phyloP scores from a whole-genome alignment of 1,139 yeast genomes.

The Diutina rugosa region DNA sequence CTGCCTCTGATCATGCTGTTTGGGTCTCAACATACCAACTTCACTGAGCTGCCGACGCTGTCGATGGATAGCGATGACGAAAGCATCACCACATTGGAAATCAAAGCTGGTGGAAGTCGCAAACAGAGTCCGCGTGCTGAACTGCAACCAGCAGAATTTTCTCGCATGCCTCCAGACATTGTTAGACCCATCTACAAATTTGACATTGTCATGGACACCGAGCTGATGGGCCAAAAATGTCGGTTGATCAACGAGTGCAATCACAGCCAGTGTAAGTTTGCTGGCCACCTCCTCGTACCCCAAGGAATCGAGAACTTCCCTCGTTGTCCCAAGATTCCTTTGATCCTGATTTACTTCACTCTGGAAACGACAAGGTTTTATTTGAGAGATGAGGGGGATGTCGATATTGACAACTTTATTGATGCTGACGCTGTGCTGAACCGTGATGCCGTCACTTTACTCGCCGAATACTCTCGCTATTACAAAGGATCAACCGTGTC shows the following conservation, averaged over 20 bases:
- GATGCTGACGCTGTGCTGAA: slow-evolving; percentile 8
- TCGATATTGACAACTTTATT: slow-evolving; percentile 4
- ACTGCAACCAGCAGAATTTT: slow-evolving; percentile 31
- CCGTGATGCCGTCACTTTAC: background rate
- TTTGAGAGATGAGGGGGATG: slow-evolving; percentile 17
- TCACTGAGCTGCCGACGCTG: slow-evolving; percentile 2
- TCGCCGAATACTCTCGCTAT: background rate
- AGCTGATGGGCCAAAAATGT: slow-evolving; percentile 11
- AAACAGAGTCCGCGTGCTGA: background rate
- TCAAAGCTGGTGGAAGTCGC: background rate
- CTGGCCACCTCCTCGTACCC: background rate
- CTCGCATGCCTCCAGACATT: slow-evolving; percentile 32
- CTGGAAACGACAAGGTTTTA: slow-evolving; percentile 19
- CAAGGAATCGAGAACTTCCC: slow-evolving; percentile 5
- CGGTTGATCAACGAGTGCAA: background rate
- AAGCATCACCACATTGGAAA: background rate
- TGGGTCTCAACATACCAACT: slow-evolving; percentile 11
- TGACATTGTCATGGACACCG: slow-evolving; percentile 33
- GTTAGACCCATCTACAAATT: slow-evolving; percentile 34
- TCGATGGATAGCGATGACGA: background rate
- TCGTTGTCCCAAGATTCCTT: slow-evolving; percentile 18
- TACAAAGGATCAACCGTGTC: background rate
- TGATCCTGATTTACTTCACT: slow-evolving; percentile 21
- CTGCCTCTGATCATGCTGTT: slow-evolving; percentile 33
- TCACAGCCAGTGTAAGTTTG: background rate